phyloP scores from a whole-genome alignment of 768 basidiomycete genomes.

The Suillus sp. region DNA sequence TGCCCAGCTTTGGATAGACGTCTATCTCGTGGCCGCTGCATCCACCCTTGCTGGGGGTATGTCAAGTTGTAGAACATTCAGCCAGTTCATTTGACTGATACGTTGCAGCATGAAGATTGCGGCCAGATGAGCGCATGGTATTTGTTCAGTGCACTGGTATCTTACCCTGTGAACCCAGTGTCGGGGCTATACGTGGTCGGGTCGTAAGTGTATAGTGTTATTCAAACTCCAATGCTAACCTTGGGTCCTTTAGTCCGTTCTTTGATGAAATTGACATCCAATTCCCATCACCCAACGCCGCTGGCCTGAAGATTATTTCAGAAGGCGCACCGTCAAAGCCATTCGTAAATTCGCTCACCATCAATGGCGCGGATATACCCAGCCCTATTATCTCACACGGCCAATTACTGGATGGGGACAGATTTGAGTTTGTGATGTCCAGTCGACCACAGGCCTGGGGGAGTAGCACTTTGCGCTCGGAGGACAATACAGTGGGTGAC shows the following conservation, averaged over 20 bases:
- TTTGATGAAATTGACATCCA: conserved; percentile 56
- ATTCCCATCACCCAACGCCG: conserved; percentile 42
- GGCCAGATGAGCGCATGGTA: conserved; percentile 94
- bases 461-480: conserved; percentile 22
- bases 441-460: conserved; percentile 49
- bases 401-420: conserved; percentile 59
- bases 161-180: conserved; percentile 84
- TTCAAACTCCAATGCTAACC: background rate
- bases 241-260: conserved; percentile 41
- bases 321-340: conserved; percentile 57
- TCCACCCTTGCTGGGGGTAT: conserved; percentile 38
- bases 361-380: conserved; percentile 51
- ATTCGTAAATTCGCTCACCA: conserved; percentile 58
- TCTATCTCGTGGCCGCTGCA: background rate
- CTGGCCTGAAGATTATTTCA: conserved; percentile 52
- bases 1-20: background rate
- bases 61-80: conserved; percentile 19
- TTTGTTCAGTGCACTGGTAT: conserved; percentile 78
- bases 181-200: conserved; percentile 77
- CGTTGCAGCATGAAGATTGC: conserved; percentile 77
- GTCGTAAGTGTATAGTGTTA: conserved; percentile 46
- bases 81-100: background rate
- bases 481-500: background rate
- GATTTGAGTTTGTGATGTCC: conserved; percentile 68
- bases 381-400: conserved; percentile 59